A percentile compares a stretch with the other conserved stretches of the same genome.
These are phyloP conservation scores for Pouteria glomerata DNA, from an alignment of 148 eudicot genomes.

Conservation along the genomic window DNA sequence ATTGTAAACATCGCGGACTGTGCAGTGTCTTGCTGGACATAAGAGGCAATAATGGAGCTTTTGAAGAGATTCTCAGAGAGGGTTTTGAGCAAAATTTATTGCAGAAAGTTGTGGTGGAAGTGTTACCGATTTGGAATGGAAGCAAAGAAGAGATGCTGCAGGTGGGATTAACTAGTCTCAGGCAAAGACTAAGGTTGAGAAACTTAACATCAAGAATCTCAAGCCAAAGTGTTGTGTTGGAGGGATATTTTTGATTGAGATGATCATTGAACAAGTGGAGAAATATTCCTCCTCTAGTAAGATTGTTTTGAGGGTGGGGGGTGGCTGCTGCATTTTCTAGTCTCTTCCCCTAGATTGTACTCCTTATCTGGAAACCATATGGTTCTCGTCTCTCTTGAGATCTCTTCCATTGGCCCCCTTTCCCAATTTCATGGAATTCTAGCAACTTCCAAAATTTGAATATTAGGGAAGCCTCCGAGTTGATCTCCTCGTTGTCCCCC, in stretches of 20 bases:
- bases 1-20: constrained; percentile 55
- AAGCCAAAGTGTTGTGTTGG: constrained; percentile 49
- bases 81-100: constrained; percentile 48
- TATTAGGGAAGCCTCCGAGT: too few species aligned
- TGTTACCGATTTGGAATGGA: constrained; percentile 55
- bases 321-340: too few species aligned
- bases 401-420: too few species aligned
- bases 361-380: too few species aligned
- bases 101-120: constrained; percentile 75
- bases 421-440: too few species aligned
- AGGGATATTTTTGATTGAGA: constrained; percentile 60
- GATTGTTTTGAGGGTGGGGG: too few species aligned
- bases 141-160: constrained; percentile 23
- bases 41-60: constrained; percentile 42
- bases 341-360: too few species aligned
- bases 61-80: constrained; percentile 57
- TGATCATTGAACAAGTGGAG: neutral
- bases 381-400: too few species aligned
- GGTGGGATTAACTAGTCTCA: constrained; percentile 18
- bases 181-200: constrained; percentile 29
- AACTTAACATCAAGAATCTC: constrained; percentile 41
- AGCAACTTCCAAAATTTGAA: too few species aligned
- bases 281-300: too few species aligned
- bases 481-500: too few species aligned
- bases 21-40: constrained; percentile 77